Evolutionary conservation across 2,329 filamentous ascomycete genomes (phyloP).

Genomic region (Hyphodiscus sp.): DNA sequence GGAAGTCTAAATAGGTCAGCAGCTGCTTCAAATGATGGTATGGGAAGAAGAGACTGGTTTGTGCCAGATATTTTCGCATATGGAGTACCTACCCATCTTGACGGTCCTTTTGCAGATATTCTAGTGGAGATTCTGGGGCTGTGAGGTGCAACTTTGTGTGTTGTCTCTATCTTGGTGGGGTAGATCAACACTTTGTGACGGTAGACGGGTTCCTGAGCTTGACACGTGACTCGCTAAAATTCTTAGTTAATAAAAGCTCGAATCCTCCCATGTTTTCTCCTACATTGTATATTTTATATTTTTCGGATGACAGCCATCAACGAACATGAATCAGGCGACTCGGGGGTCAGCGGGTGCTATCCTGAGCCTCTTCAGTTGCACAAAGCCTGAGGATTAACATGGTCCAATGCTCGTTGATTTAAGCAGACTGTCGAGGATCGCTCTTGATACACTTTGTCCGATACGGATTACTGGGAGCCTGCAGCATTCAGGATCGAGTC

Average conservation of each 20-base stretch:
- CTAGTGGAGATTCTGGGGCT: background rate
- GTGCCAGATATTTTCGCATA: background rate
- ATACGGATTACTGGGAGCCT: too few relatives aligned
- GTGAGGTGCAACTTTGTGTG: background rate
- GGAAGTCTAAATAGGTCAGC: constrained; percentile 32
- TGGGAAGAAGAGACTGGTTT: background rate
- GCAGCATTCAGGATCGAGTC: too few relatives aligned
- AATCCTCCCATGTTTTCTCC: too few relatives aligned
- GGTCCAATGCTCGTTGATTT: background rate
- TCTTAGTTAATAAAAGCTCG: background rate
- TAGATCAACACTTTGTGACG: background rate
- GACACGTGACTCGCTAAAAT: background rate
- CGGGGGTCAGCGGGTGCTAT: background rate
- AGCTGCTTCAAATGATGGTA: constrained; percentile 1
- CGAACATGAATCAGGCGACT: background rate
- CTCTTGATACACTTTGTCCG: background rate
- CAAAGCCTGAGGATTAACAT: background rate
- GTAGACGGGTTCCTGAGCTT: background rate
- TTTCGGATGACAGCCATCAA: background rate
- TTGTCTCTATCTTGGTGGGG: constrained; percentile 8
- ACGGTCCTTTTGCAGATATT: background rate
- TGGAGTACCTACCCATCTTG: constrained; percentile 28
- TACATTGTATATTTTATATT: background rate
- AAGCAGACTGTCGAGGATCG: too few relatives aligned
- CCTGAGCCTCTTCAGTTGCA: too few relatives aligned